Base-by-base conservation (phyloP, 2,329 filamentous ascomycete genomes). In the Pseudogymnoascus sp. region DNA sequence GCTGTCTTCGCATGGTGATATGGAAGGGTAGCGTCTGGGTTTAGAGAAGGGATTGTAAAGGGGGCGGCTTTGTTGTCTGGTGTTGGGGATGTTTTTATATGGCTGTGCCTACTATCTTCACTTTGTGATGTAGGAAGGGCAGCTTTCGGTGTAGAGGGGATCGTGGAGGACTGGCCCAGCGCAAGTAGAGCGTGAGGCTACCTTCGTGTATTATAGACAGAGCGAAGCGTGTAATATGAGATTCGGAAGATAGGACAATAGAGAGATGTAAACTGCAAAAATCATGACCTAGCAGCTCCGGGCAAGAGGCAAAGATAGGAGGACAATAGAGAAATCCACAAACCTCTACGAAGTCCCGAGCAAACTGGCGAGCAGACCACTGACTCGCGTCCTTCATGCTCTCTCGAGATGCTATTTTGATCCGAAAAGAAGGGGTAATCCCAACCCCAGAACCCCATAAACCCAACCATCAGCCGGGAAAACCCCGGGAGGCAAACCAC, bases 211-310 rank as follows among this genome's bases (percentile, higher is more conserved):
- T 13, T 5, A 33, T 56, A 56, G 46, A 53, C n/a, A 9, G 26
- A 7, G 23, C 7, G n/a, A 19, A 33, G n/a, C 17, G 31, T 13
- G 46, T 56, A 33, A 56, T 11, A 31, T 19, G 26, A 13, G 46
- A 33, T 53, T 33, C 46, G 26, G n/a, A 33, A 56, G 46, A 33
- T 56, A 56, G 26, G 46, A 56, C 46, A 56, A 56, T 56, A 56
- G 26, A 19, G n/a, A 33, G 4, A 5, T 33, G 26, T 33, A 33
- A 56, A 56, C 46, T 13, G 26, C 46, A 29, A 13, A 7, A 19
- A 26, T 19, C 38, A 42, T n/a, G 19, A 33, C 9, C 46, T 29
- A 23, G 6, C 2, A n/a, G 2, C 44, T 29, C 13, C 42, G 4
- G 11, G 17, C 4, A 23, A n/a, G 19, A n/a, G 11, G 11, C 9